Evolutionary conservation across 2,329 filamentous ascomycete species (phyloP).

Genomic region (Aspergillus novoparasiticus): DNA sequence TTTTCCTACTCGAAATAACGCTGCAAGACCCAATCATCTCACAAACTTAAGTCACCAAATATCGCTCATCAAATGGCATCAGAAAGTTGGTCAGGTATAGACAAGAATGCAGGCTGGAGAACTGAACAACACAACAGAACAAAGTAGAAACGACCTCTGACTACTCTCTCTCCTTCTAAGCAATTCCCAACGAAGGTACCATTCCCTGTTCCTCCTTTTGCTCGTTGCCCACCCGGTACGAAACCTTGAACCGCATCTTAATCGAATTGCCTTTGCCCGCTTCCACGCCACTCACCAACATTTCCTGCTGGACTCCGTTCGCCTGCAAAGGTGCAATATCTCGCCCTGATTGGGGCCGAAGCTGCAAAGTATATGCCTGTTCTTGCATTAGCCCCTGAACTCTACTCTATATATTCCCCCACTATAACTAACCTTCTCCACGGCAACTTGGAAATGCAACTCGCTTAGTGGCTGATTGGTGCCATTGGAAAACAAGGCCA

Average conservation of each 20-base stretch:
- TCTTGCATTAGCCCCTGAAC: constrained; percentile 3
- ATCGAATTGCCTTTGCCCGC: constrained; percentile 73
- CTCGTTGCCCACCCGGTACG: constrained; percentile 69
- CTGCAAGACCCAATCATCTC: background rate
- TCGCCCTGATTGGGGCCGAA: constrained; percentile 83
- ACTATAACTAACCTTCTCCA: constrained; percentile 73
- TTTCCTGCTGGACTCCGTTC: constrained; percentile 78
- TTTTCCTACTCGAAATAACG: background rate
- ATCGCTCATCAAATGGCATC: constrained; percentile 4
- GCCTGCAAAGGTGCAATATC: constrained; percentile 70
- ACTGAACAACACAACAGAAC: background rate
- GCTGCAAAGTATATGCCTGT: constrained; percentile 76
- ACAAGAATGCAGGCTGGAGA: constrained; percentile 12
- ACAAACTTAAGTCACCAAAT: constrained; percentile 1
- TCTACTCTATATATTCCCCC: background rate
- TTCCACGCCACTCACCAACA: constrained; percentile 75
- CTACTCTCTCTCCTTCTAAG: constrained; percentile 45
- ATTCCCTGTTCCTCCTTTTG: constrained; percentile 79
- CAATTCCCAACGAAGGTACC: constrained; percentile 75
- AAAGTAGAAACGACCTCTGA: background rate
- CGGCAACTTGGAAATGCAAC: constrained; percentile 87
- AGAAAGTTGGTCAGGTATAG: constrained; percentile 10
- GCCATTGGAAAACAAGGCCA: constrained; percentile 83
- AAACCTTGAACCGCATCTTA: constrained; percentile 86
- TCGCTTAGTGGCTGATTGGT: constrained; percentile 71